Percentiles rank a stretch among this genome's conserved stretches.
These are phyloP conservation scores for Sideroxylon spinosum DNA, from an alignment of 179 eudicot genomes.

Conservation along the genomic window DNA sequence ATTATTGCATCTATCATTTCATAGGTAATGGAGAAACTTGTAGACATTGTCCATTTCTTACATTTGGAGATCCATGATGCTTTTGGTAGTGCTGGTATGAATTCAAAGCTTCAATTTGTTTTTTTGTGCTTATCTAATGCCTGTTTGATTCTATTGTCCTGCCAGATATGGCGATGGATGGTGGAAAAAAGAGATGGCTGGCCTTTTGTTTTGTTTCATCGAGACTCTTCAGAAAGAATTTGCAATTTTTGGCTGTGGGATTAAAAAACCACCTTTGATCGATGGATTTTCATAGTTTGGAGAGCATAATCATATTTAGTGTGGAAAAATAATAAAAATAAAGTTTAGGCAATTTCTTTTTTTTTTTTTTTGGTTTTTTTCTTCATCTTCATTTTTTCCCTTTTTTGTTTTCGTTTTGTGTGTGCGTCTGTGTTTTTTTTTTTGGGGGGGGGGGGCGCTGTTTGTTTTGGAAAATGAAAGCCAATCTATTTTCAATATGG, in stretches of 20 bases:
- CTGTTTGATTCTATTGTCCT: background rate
- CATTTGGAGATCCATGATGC: conserved; percentile 85
- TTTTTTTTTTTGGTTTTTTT: background rate
- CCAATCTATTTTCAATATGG: background rate
- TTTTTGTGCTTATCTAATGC: background rate
- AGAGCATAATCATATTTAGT: background rate
- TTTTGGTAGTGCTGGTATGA: conserved; percentile 77
- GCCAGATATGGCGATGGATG: background rate
- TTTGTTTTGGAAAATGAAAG: background rate
- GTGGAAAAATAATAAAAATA: background rate
- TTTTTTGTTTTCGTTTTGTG: too few relatives aligned
- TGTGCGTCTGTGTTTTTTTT: background rate
- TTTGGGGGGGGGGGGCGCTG: background rate
- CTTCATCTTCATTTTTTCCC: background rate
- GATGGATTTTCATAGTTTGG: background rate
- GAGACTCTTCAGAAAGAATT: background rate
- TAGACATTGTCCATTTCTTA: conserved; percentile 80
- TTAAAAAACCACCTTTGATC: background rate
- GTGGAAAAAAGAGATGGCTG: background rate
- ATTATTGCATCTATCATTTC: conserved; percentile 6
- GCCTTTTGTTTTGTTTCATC: background rate
- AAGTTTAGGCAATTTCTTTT: background rate
- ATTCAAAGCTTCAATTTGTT: conserved; percentile 9
- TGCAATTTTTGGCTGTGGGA: background rate
- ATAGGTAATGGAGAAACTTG: conserved; percentile 98